phyloP scores from a whole-genome alignment of 257 asterid genomes.

The Jasminum sambac region DNA sequence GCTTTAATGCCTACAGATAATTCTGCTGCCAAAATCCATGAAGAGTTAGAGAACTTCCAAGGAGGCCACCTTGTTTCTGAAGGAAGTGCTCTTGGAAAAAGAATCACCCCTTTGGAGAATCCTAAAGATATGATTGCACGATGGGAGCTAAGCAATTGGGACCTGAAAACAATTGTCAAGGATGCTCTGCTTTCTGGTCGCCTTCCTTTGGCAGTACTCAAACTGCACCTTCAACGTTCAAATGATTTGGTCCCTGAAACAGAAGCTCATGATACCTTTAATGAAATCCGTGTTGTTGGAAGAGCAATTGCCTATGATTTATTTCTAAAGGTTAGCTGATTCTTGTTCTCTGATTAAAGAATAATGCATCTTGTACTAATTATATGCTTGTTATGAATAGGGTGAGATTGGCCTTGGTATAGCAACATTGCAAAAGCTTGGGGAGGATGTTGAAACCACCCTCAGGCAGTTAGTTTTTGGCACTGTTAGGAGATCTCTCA shows the following conservation, averaged over 20 bases:
- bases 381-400: conserved; percentile 42
- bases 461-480: conserved; percentile 84
- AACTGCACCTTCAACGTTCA: conserved; percentile 78
- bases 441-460: conserved; percentile 82
- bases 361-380: conserved; percentile 27
- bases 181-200: conserved; percentile 94
- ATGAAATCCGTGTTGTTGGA: conserved; percentile 84
- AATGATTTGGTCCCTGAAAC: conserved; percentile 52
- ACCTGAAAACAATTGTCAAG: conserved; percentile 75
- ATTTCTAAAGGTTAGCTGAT: conserved; percentile 72
- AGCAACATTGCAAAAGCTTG: conserved; percentile 90
- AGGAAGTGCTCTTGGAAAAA: conserved; percentile 45
- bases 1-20: conserved; percentile 65
- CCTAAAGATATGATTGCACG: conserved; percentile 94
- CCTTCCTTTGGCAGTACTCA: conserved; percentile 95
- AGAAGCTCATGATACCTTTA: conserved; percentile 73
- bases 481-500: conserved; percentile 85
- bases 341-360: conserved; percentile 20
- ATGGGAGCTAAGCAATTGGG: conserved; percentile 83
- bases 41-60: conserved; percentile 39
- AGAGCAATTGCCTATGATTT: conserved; percentile 85
- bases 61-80: conserved; percentile 54
- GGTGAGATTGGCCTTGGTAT: conserved; percentile 92
- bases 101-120: conserved; percentile 54
- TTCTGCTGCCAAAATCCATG: conserved; percentile 28